phyloP scores from a whole-genome alignment of 306 rosid genomes.

The Sesbania bispinosa region DNA sequence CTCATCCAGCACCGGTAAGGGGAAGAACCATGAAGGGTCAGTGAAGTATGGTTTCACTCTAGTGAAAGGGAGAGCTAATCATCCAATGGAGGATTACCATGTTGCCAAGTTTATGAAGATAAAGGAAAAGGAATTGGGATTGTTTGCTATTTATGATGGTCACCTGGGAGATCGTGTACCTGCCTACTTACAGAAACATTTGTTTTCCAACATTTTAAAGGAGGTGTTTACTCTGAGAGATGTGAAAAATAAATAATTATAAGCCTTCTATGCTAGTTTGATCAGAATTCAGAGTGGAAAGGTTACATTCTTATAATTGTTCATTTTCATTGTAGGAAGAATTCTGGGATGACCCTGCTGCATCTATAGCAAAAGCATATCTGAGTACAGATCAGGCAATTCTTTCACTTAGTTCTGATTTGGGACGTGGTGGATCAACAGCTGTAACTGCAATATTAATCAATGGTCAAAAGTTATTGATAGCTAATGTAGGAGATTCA shows the following conservation, averaged over 20 bases:
- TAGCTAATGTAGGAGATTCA: slow-evolving; percentile 91
- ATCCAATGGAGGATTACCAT: slow-evolving; percentile 90
- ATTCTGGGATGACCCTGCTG: slow-evolving; percentile 66
- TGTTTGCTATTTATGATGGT: slow-evolving; percentile 88
- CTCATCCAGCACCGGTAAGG: slow-evolving; percentile 69
- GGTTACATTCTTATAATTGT: slow-evolving; percentile 11
- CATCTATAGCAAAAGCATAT: slow-evolving; percentile 72
- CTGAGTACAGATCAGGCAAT: slow-evolving; percentile 82
- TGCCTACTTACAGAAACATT: slow-evolving; percentile 74
- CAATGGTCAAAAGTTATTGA: slow-evolving; percentile 52
- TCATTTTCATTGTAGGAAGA: slow-evolving; percentile 50
- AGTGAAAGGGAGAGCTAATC: slow-evolving; percentile 78
- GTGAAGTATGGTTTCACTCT: slow-evolving; percentile 71
- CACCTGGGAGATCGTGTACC: slow-evolving; percentile 82
- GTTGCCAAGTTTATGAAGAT: slow-evolving; percentile 64
- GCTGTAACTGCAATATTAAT: slow-evolving; percentile 88
- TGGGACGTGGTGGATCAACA: slow-evolving; percentile 91
- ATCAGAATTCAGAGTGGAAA: neutral
- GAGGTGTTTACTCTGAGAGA: slow-evolving; percentile 48
- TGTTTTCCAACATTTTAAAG: slow-evolving; percentile 65
- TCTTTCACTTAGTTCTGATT: slow-evolving; percentile 74
- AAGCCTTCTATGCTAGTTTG: neutral
- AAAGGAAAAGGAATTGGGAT: slow-evolving; percentile 65
- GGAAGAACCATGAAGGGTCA: slow-evolving; percentile 59
- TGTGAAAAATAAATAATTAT: neutral